phyloP scores from a whole-genome alignment of 2,329 filamentous ascomycete genomes.

The Alternaria gaisen region DNA sequence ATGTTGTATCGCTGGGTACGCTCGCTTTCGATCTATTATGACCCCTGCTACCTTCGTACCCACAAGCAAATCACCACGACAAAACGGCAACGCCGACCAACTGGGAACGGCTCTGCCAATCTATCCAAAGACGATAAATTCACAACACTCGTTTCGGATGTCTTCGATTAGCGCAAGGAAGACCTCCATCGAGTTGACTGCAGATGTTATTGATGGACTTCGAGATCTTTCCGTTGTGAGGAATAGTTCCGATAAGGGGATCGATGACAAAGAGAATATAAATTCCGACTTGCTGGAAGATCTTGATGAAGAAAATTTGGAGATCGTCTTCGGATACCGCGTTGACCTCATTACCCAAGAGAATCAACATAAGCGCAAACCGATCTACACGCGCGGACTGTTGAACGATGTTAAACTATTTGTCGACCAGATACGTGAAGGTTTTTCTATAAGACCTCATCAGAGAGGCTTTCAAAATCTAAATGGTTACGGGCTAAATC shows the following conservation, averaged over 20 bases:
- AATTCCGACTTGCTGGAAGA: neutral
- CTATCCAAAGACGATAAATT: neutral
- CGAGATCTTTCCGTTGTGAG: neutral
- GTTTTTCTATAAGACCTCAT: neutral
- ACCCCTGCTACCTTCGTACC: neutral
- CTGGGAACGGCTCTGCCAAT: neutral
- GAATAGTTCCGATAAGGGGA: neutral
- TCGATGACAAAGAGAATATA: neutral
- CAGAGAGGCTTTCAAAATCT: neutral
- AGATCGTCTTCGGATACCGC: neutral
- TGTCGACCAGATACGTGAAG: neutral
- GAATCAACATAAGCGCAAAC: neutral
- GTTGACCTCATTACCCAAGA: slow-evolving; percentile 4
- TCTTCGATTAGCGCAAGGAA: neutral
- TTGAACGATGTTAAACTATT: neutral
- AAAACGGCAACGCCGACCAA: neutral
- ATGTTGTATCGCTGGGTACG: neutral
- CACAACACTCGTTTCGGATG: neutral
- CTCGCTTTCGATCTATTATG: neutral
- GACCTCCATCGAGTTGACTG: neutral
- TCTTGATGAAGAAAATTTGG: neutral
- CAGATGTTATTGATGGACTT: neutral
- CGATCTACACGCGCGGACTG: slow-evolving; percentile 8
- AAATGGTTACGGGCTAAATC: neutral
- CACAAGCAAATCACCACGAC: neutral